Base-by-base conservation (phyloP, 805 yeast genomes). In the Grigorovia yakushimaensis region DNA sequence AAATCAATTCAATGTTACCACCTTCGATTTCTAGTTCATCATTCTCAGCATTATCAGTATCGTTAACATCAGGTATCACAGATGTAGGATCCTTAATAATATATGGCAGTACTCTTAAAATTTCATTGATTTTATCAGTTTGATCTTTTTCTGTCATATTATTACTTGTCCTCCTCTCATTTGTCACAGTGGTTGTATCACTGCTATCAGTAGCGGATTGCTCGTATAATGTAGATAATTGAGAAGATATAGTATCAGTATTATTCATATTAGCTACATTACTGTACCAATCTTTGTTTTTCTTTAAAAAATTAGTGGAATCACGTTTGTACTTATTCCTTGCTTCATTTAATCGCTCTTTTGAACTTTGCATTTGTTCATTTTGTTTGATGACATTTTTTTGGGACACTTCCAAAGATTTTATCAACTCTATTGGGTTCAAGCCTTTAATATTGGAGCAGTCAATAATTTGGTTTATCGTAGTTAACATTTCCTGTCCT, bases 21-120 rank as follows among this genome's bases (percentile, higher is more conserved):
- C 93, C 94, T 9, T 77, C 78, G 5, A 84, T 73, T 39, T 73
- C 76, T 30, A 84, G 42, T 20, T 82, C 91, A 20, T 81, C 86
- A 5, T 51, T 59, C 10, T 47, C 49, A 21, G 49, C 55, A 2
- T 51, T 59, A 11, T 47, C 49, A 21, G 49, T 55, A 2, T 37
- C 30, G 4, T 48, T 48, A 2, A 61, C 61, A 35, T 67, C 71
- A 0, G 87, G 86, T 18, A 84, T 55, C 6, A 85, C 81, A 24
- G 76, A 77, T 27, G 75, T 74, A 0, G 93, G 93, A 51, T 79
- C 71, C 2, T 71, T 62, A 17, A 79, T 57, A 6, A 84, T 73
- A 55, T 76, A 75, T 17, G 47, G 47, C 30, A 45, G 13, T 19
- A 39, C 15, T 33, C 23, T 22, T 19, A 44, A 7, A 10, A 27